Conservation (phyloP, 2,329 filamentous ascomycete genomes). For the Colletotrichum liriopes region DNA sequence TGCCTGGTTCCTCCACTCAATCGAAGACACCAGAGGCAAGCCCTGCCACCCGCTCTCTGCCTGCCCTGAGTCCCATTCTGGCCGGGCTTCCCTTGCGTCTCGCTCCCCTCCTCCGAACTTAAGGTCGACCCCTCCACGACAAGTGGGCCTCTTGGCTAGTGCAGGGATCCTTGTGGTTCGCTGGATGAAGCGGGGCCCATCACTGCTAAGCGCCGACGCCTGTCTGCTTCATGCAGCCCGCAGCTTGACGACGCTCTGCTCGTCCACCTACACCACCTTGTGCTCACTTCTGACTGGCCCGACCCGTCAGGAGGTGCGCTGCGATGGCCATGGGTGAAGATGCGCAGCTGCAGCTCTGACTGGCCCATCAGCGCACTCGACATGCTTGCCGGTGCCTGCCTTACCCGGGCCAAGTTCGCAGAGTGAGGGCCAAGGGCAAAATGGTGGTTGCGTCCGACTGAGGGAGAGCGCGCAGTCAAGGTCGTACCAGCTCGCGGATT, state of each 20-base stretch:
- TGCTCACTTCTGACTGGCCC: constrained; percentile 52
- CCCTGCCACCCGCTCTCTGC: neutral
- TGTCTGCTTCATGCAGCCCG: constrained; percentile 66
- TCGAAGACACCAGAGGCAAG: neutral
- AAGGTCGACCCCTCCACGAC: constrained; percentile 1
- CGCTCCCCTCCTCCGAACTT: constrained; percentile 6
- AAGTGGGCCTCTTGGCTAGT: constrained; percentile 46
- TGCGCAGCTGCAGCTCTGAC: constrained; percentile 56
- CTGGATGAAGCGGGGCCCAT: constrained; percentile 59
- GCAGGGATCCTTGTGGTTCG: constrained; percentile 56
- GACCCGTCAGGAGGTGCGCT: constrained; percentile 36
- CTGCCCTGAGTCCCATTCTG: constrained; percentile 9
- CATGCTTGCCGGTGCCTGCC: constrained; percentile 35
- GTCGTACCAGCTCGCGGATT: constrained; percentile 13
- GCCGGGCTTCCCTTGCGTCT: constrained; percentile 22
- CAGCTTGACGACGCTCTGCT: constrained; percentile 47
- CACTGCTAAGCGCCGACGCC: constrained; percentile 71
- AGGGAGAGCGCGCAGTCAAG: neutral
- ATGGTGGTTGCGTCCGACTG: constrained; percentile 12
- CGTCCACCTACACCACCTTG: constrained; percentile 49
- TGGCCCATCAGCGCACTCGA: constrained; percentile 42
- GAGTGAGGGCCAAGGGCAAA: constrained; percentile 1
- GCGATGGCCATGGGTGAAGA: constrained; percentile 49
- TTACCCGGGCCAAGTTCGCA: constrained; percentile 20
- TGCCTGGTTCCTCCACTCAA: neutral